Evolutionary conservation across 768 basidiomycete species (phyloP), one percentile per base, ranked within the genome.

Genomic region (Cystofilobasidium capitatum): DNA sequence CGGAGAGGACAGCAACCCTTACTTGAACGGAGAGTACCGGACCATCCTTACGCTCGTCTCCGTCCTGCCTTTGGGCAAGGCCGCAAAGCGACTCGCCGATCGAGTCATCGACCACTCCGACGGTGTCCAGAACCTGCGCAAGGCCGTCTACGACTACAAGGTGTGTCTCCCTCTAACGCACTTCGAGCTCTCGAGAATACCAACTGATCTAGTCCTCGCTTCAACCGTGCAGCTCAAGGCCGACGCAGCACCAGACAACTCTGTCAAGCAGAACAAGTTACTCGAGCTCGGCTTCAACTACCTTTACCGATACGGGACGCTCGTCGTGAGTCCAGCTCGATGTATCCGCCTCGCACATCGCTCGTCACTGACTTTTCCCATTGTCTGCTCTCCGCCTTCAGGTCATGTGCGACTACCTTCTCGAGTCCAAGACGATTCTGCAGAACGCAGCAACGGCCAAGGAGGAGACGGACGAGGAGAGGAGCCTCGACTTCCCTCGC

Each of bases 41-140:
- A 89, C 87, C 4, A 96, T 98, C 70, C 79, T 99, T 47, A 91
- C 93, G 70, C 86, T 99, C 65, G 90, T 96, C 55, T 87, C 90
- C 6, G 87, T 97, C 14, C 82, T 97, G 36, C 88, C 89, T 10
- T 83, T 93, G 72, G 94, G 96, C 24, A 97, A 97, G 77, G 79
- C 86, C 13, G 94, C 96, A 14, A 99, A 99, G 77, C 84, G 85
- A 47, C 76, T 98, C 69, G 29, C 91, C 88, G 1, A 85, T 96
- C 71, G 93, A 98, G 49, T 31, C n/a, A 71, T 63, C 35, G 61
- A 66, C 65, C 68, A 70, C 58, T 61, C 69, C 62, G 76, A 79
- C 78, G 92, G 93, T 70, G 93, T 99, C 0, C 96, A 99, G 77
- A 99, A 99, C 75, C 80, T 99, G 44, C 85, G 96, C 40, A 90